Base-by-base conservation (phyloP, 2,329 filamentous ascomycete species). In the Gyromitra esculenta region DNA sequence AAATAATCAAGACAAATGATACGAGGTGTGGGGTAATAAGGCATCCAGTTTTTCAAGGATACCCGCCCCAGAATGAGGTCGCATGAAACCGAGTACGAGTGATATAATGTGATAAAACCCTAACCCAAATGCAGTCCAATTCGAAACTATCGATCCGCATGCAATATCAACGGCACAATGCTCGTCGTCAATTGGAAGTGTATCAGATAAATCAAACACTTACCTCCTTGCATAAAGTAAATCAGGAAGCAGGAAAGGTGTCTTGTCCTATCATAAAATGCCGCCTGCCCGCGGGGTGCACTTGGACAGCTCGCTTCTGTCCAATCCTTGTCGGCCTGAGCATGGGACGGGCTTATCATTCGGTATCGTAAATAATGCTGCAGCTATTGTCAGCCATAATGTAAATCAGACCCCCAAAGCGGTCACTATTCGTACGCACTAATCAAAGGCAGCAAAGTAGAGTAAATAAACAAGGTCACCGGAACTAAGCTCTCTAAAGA, bases 121-220 rank as follows among this genome's bases (percentile, higher is more conserved):
- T 70, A 71, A 65, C 66, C 65, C 48, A 18, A 37, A 21, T 41
- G 39, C 59, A 43, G 72, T 56, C 72, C 72, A 64, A 75, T 75
- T 75, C 45, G 25, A 71, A 75, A 75, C 57, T 70, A 57, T 41
- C 72, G 72, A 75, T 75, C 72, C 41, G 18, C 57, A 41, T 75
- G 59, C 65, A 63, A 63, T 60, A 67, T 69, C 64, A 54, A 69
- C 70, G 60, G 60, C 50, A 57, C 60, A 66, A 35, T 18, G 21
- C 57, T 50, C 37, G n/a, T 4, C 35, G 57, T 39, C 25, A 31
- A 66, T 73, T 73, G 70, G 69, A 56, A 56, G 13, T 66, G 41
- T 66, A 57, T 73, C 70, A 66, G 72, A 65, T 75, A 75, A 75
- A 70, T 41, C 59, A 69, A 70, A 70, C 31, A 43, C 45, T n/a